phyloP scores from a whole-genome alignment of 2,329 filamentous ascomycete genomes.

The Lecanicillium sp. region DNA sequence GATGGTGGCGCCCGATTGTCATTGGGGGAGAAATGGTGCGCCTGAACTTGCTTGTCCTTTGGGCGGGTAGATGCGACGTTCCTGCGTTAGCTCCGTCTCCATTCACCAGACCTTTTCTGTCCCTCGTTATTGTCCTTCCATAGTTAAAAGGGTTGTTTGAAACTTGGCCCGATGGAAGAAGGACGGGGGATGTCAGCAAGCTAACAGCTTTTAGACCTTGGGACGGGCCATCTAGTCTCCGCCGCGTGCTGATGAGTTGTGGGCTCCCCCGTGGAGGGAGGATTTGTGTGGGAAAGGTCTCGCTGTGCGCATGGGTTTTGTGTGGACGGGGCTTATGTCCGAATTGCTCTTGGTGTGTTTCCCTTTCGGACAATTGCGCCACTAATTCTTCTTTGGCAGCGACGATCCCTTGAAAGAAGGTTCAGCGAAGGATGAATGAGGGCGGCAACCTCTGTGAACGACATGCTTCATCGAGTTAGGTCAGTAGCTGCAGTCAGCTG shows the following conservation, averaged over 20 bases:
- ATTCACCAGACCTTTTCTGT: background rate
- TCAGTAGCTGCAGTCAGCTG: background rate
- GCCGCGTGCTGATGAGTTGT: background rate
- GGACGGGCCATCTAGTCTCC: too few relatives aligned
- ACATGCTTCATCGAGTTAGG: background rate
- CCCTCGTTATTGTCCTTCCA: too few relatives aligned
- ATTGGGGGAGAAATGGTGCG: background rate
- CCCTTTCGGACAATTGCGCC: background rate
- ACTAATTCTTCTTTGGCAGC: background rate
- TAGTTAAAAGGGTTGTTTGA: too few relatives aligned
- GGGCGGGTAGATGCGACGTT: slow-evolving; percentile 13
- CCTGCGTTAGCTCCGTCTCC: slow-evolving; percentile 11
- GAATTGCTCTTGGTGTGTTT: background rate
- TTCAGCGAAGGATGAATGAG: background rate
- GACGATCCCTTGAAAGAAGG: background rate
- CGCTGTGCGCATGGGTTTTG: background rate
- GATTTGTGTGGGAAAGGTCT: background rate
- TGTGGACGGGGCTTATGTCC: too few relatives aligned
- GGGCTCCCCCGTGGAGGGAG: background rate
- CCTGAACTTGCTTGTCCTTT: background rate
- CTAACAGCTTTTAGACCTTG: too few relatives aligned
- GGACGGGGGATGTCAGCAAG: background rate
- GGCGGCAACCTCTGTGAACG: background rate
- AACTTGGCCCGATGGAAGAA: background rate
- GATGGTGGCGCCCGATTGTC: slow-evolving; percentile 8